Evolutionary conservation across 192 early-diverging fungal species (phyloP), one percentile per base, ranked within the genome.

Genomic region (Endogone sp.): DNA sequence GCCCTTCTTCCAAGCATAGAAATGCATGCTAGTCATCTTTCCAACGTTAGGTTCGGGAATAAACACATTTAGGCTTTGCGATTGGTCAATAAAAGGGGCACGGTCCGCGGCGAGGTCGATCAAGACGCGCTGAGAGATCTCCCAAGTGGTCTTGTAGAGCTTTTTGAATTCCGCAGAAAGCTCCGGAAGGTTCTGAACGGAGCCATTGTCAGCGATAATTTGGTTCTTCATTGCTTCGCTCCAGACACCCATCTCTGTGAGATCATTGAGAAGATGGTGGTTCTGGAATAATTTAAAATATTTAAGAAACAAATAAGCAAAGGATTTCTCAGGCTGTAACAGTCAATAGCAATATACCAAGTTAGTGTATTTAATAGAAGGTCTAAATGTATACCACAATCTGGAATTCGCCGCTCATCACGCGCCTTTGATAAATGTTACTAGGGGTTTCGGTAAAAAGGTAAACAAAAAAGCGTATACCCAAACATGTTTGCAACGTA

Each of bases 11-110:
- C 95, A 98, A 2, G 92, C 95, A 77, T 96, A 95, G 73, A 98
- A 97, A 79, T 98, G 96, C 96, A 98, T 98, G 23, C 87, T 90
- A 2, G 96, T 94, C 59, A 98, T 89, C 83, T 95, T 96, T 70
- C 90, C 92, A 78, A 88, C 90, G 68, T 86, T 93, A 4, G 95
- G 90, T 32, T 94, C 93, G 57, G 92, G 92, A 70, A 95, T 84
- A 80, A 96, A 95, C 59, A 98, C 90, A 78, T 98, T 98, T 56
- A 98, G 85, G 28, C 90, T 93, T 78, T 98, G 96, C 29, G 91
- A 93, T 79, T 98, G 96, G 79, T 98, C 95, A 67, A 98, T 96
- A 75, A 91, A 98, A 0, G 95, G 93, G 25, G 93, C 95, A 58
- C 96, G 93, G 75, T 94, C 95, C 0, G 93, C 96, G 0, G 96